Conservation (phyloP, 106 monocot genomes). For the Ottelia alismoides region DNA sequence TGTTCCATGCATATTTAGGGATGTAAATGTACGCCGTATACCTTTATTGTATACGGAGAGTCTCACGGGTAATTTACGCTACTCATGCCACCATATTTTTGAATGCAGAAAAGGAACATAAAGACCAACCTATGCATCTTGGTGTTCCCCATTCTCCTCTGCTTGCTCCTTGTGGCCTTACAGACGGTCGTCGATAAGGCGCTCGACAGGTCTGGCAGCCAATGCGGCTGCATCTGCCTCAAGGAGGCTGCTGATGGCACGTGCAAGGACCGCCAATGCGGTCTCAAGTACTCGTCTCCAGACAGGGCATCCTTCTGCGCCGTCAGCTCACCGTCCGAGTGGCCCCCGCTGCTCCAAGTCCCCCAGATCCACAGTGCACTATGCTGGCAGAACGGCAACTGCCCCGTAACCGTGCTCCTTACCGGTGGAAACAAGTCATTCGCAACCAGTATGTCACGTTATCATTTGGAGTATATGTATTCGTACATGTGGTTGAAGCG, state of each 20-base stretch:
- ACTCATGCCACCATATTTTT: too few relatives aligned
- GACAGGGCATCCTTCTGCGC: constrained; percentile 14
- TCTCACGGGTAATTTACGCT: too few relatives aligned
- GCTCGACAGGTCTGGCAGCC: constrained; percentile 1
- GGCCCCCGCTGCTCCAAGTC: constrained; percentile 34
- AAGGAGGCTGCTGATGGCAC: constrained; percentile 3
- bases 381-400: constrained; percentile 10
- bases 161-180: constrained; percentile 11
- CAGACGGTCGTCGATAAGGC: constrained; percentile 12
- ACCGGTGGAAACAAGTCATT: constrained; percentile 26
- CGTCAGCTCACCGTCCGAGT: constrained; percentile 13
- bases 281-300: constrained; percentile 12
- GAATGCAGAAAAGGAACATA: constrained; percentile 20
- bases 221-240: constrained; percentile 15
- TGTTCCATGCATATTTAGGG: too few relatives aligned
- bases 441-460: constrained; percentile 20
- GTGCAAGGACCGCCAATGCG: constrained; percentile 15
- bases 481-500: too few relatives aligned
- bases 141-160: constrained; percentile 25
- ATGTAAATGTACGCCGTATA: too few relatives aligned
- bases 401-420: constrained; percentile 24
- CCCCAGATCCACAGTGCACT: constrained; percentile 11
- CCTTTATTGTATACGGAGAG: too few relatives aligned
- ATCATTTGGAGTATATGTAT: not conserved
- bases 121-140: constrained; percentile 16